Base-by-base conservation (phyloP, 345 rosid genomes). In the Syzygium aqueum region DNA sequence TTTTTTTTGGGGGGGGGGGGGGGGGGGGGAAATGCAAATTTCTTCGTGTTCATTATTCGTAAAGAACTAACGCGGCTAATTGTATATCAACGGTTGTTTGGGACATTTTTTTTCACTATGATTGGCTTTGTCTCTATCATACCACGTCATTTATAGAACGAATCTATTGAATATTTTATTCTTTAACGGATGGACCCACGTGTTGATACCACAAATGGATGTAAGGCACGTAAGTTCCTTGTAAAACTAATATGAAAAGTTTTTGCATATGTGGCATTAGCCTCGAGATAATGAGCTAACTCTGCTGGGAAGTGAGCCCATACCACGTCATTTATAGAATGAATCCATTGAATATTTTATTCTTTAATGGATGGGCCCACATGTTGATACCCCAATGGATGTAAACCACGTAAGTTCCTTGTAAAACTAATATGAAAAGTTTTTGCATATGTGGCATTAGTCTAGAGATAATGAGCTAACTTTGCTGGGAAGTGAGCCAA, bases 401-500 rank as follows among this genome's bases (percentile, higher is more conserved):
- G 80, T 67, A 33, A 73, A 14, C 27, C 49, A 73, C 80, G 43
- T 73, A 73, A 10, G 82, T 73, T 37, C 82, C 49, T 73, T 40
- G 82, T 73, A 40, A 37, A 73, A 37, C 82, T 73, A 19, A 73
- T 22, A 73, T 73, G 37, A 30, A 1, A 30, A 2, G 11, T 67
- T 30, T 30, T 67, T 33, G 78, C 25, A 73, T 73, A 73, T 73
- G 49, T 73, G 82, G 82, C 82, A 73, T 19, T 37, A 37, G 27
- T 73, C 49, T 73, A 19, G 82, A 37, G 27, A 73, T 73, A 40
- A 73, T 21, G 49, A 73, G 27, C 49, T 73, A 51, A 53, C 95
- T 92, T 94, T 90, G 92, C 92, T 89, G 93, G 61, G 67, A 93
- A 93, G 94, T 86, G 49, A 73, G 82, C 82, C 82, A 73, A 73